Conservation (phyloP, 345 rosid genomes). For the Eucalyptus marginata region DNA sequence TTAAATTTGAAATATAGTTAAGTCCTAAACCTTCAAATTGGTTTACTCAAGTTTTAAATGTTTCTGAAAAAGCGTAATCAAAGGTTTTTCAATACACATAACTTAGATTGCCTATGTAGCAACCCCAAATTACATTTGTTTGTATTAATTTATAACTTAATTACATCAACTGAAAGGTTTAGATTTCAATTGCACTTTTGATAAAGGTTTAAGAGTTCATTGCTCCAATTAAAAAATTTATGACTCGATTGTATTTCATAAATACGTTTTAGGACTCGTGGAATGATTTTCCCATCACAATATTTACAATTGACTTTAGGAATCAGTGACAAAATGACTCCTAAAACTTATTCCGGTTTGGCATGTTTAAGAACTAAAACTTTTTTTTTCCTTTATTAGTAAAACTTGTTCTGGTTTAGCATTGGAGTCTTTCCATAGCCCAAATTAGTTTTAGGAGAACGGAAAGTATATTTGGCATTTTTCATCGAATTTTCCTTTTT, state of each 20-base stretch:
- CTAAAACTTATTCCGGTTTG: neutral
- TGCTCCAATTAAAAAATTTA: neutral
- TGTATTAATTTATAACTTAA: neutral
- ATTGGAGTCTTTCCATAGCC: neutral
- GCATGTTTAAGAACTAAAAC: neutral
- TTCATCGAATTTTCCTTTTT: neutral
- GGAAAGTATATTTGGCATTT: too few relatives aligned
- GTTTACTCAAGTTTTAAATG: neutral
- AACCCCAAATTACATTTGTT: neutral
- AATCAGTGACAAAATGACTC: neutral
- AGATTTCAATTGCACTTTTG: accelerated
- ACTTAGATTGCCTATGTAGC: neutral
- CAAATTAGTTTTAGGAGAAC: neutral
- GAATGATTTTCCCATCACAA: too few relatives aligned
- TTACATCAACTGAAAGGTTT: accelerated
- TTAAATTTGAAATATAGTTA: neutral
- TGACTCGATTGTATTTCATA: too few relatives aligned
- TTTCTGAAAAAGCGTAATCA: neutral
- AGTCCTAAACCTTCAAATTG: neutral
- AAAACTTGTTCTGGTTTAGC: neutral
- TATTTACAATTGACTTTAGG: too few relatives aligned
- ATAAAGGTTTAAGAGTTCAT: neutral
- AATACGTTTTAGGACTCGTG: too few relatives aligned
- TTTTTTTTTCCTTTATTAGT: neutral
- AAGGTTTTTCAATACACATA: neutral